Evolutionary conservation across 108 stramenopile species (phyloP).

Genomic region (Skeletonema potamos): DNA sequence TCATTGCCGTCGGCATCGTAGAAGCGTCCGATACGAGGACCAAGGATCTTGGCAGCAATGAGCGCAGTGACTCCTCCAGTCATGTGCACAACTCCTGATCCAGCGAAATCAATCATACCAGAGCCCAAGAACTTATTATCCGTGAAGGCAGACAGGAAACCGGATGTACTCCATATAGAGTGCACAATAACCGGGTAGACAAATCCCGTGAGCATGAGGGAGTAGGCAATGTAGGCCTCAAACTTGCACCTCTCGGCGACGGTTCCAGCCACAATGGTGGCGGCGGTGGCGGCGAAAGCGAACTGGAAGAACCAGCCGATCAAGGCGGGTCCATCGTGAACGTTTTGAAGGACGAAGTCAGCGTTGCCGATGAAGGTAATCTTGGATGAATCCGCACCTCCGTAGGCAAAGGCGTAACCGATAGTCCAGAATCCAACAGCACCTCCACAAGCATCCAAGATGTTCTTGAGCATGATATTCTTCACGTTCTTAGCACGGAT

Average conservation of each 20-base stretch:
- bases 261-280: constrained; percentile 65
- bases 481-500: constrained; percentile 59
- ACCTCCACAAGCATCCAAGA: constrained; percentile 55
- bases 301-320: constrained; percentile 82
- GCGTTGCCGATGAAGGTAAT: constrained; percentile 39
- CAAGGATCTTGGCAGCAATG: constrained; percentile 80
- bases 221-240: constrained; percentile 79
- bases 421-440: constrained; percentile 60
- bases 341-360: constrained; percentile 28
- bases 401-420: constrained; percentile 63
- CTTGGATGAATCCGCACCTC: constrained; percentile 16
- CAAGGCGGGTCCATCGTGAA: constrained; percentile 19
- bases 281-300: constrained; percentile 75
- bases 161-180: constrained; percentile 76
- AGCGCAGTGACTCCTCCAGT: constrained; percentile 83
- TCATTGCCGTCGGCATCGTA: constrained; percentile 71
- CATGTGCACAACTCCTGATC: constrained; percentile 72
- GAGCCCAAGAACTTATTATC: constrained; percentile 61
- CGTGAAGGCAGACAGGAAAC: constrained; percentile 59
- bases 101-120: constrained; percentile 80
- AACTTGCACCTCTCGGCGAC: constrained; percentile 81
- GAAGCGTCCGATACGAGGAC: constrained; percentile 84
- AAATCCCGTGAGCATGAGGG: constrained; percentile 70
- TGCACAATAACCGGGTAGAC: constrained; percentile 90
- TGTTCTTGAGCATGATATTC: constrained; percentile 68